phyloP scores from a whole-genome alignment of 73 alveolate species.

The Blepharisma stoltei region DNA sequence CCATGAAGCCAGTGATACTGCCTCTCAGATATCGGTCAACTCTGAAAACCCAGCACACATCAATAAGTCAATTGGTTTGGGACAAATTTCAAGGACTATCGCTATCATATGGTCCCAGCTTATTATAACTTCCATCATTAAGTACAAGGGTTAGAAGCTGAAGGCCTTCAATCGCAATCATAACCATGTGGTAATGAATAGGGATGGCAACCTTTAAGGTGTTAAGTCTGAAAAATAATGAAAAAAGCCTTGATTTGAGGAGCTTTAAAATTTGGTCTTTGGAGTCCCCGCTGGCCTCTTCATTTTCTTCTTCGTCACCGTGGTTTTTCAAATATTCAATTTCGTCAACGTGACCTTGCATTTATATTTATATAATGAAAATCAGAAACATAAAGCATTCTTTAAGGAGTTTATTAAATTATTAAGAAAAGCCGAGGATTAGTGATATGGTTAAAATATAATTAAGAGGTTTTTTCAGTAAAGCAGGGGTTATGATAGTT shows the following conservation, averaged over 20 bases:
- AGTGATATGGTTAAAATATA: no score
- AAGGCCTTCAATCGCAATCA: not conserved
- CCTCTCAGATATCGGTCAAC: not conserved
- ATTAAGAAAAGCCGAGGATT: no score
- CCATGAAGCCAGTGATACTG: not conserved
- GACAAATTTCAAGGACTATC: not conserved
- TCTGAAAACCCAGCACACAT: constrained; percentile 17
- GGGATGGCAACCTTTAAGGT: not conserved
- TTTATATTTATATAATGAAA: not conserved
- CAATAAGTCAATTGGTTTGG: not conserved
- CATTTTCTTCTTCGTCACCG: not conserved
- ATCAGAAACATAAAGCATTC: no score
- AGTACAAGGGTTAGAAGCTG: not conserved
- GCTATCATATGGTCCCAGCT: not conserved
- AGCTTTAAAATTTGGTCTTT: not conserved
- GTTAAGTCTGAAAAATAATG: not conserved
- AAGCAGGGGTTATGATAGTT: no score
- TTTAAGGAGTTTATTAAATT: no score
- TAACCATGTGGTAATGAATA: not conserved
- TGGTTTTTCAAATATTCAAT: not conserved
- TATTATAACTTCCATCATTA: not conserved
- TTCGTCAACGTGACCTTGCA: constrained; percentile 6
- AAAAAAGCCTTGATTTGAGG: not conserved
- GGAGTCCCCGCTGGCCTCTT: not conserved
- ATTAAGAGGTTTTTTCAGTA: no score